Percentiles rank a stretch among this genome's conserved stretches.
phyloP scores from a whole-genome alignment of 2,329 filamentous ascomycete species.

The Nigrospora oryzae region DNA sequence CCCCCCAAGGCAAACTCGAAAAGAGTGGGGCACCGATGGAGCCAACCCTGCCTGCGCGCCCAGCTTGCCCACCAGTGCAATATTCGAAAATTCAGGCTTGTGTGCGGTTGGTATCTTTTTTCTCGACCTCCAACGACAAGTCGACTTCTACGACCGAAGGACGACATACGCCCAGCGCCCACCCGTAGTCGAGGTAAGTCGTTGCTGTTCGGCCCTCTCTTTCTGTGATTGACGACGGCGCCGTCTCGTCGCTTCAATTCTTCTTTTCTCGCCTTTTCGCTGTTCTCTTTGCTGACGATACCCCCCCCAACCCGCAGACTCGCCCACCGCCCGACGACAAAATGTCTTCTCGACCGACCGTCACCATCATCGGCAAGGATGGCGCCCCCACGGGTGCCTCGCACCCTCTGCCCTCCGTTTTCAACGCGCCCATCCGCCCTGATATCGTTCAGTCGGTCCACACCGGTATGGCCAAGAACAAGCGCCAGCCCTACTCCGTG shows the following conservation, averaged over 20 bases:
- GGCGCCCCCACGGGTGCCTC: conserved; percentile 84
- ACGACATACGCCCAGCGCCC: conserved; percentile 1
- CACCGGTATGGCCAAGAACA: conserved; percentile 99
- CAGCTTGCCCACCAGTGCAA: neutral
- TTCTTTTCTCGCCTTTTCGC: neutral
- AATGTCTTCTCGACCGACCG: conserved; percentile 88
- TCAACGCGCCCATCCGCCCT: conserved; percentile 93
- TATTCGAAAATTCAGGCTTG: conserved; percentile 1
- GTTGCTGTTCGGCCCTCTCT: neutral
- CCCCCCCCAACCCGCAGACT: neutral
- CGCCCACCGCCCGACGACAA: conserved; percentile 26
- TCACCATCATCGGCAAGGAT: conserved; percentile 95
- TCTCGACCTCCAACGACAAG: conserved; percentile 1
- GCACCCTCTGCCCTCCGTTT: conserved; percentile 91
- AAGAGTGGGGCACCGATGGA: neutral
- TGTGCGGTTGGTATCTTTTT: neutral
- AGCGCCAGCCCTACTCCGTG: conserved; percentile 98
- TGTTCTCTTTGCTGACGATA: neutral
- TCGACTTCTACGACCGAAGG: conserved; percentile 1
- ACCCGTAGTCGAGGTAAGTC: conserved; percentile 2
- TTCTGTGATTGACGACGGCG: too few relatives aligned
- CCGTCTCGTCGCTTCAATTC: neutral
- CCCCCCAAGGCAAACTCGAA: neutral
- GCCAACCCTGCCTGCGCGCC: too few relatives aligned
- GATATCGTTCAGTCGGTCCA: conserved; percentile 99